Base-by-base conservation (phyloP, 2,329 filamentous ascomycete species). In the Epichloe coenophiala region DNA sequence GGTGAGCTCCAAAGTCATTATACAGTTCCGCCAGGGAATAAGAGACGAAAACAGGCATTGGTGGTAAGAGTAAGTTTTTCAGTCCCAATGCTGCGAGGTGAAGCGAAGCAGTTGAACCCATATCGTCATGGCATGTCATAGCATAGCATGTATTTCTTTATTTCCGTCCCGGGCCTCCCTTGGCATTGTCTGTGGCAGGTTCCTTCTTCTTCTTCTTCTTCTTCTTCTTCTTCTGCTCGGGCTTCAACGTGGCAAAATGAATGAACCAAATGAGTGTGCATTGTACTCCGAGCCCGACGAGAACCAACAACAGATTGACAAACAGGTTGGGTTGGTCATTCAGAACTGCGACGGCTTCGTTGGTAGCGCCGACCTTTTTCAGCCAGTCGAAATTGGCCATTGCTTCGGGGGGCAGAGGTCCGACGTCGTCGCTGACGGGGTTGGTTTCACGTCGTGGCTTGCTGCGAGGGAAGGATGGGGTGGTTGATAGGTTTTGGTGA, bases 261-360 rank as follows among this genome's bases (percentile, higher is more conserved):
- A 81, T 81, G 65, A 72, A 79, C 74, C 74, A 79, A 49, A 76
- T 63, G 46, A 80, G 64, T 17, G 17, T 17, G 17, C 17, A 17
- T 57, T 80, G 67, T 8, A 73, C 60, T 53, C 68, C 68, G 47
- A 80, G 58, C 53, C 65, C 66, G 59, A 77, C 59, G 51, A 81
- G 67, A 53, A 77, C 75, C 60, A 78, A 62, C 55, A 81, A 55
- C 53, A 81, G 73, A 55, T 75, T 74, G 56, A 71, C 76, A 66
- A 81, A 80, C 49, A 81, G 68, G 54, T 74, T 67, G 21, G 78
- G 77, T 63, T 81, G 78, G 59, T 81, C 76, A 66, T 81, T 80
- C 61, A 81, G 69, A 49, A 74, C 72, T 55, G 75, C 76, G 58
- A 81, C 75, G 57, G 77, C 77, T 61, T 78, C 66, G 37, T 70